Evolutionary conservation across 495 filamentous ascomycete genomes (phyloP), one percentile per base, ranked within the genome.

Genomic region (Jackrogersella multiformis): DNA sequence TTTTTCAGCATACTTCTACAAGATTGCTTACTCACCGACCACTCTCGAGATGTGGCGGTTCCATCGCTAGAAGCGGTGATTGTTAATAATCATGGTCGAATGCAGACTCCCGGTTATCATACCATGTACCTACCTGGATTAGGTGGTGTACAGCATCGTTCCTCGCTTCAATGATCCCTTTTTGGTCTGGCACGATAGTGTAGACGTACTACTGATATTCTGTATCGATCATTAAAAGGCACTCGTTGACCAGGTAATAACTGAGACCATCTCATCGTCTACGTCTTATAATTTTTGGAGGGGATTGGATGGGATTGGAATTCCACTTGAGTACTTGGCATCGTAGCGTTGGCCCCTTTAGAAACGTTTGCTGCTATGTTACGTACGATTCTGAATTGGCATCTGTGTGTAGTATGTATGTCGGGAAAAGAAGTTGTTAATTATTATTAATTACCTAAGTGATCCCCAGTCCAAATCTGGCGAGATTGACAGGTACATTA

Each of bases 111-210:
- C 32, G 18, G 39, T 39, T 53, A 38, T 49, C 36, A 30, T 36
- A 23, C 32, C 26, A 46, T 46, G 44, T 24, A 28, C 24, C 16
- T 44, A 54, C 10, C n/a, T n/a, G n/a, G n/a, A n/a, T n/a, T n/a
- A n/a, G n/a, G 23, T 53, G 13, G 34, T 63, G 60, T 63, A 44
- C 53, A 49, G 52, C 41, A 53, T 18, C 18, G 18, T 42, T 48
- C 15, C 59, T 68, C 66, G 66, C 66, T 65, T 69, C 44, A 69
- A 69, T 39, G 23, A 56, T 61, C 66, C 61, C 30, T 34, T 61
- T 69, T 26, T 69, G 61, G 66, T 26, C 36, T 60, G 60, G 49
- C 55, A 66, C 55, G 49, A 60, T 12, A 38, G 56, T 51, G n/a
- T n/a, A n/a, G n/a, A n/a, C 45, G 39, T 58, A 48, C 66, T 63